Percentiles rank a stretch among this genome's conserved stretches.
phyloP scores from a whole-genome alignment of 306 rosid genomes.

The Prinsepia uniflora region DNA sequence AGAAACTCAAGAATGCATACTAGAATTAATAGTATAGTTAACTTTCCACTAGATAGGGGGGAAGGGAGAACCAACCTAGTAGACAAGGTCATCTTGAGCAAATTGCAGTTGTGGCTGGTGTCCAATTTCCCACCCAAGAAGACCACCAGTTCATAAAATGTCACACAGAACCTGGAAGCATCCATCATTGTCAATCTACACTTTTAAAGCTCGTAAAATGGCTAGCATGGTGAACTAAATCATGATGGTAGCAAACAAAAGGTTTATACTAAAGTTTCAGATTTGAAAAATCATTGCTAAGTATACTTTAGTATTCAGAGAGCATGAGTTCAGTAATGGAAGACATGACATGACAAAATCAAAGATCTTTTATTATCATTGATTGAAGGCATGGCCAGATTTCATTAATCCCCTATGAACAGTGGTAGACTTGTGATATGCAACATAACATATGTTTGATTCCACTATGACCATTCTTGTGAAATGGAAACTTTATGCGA shows the following conservation, averaged over 20 bases:
- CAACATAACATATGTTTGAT: constrained; percentile 13
- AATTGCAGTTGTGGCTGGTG: constrained; percentile 66
- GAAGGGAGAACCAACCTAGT: constrained; percentile 61
- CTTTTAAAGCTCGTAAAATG: background rate
- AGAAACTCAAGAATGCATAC: constrained; percentile 19
- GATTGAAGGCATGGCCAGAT: constrained; percentile 54
- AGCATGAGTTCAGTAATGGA: constrained; percentile 69
- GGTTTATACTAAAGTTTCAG: constrained; percentile 78
- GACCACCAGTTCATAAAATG: constrained; percentile 84
- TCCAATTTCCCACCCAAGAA: constrained; percentile 68
- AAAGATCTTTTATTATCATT: constrained; percentile 39
- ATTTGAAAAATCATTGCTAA: constrained; percentile 69
- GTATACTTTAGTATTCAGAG: constrained; percentile 95
- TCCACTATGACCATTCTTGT: constrained; percentile 69
- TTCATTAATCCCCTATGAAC: constrained; percentile 77
- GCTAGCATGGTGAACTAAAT: constrained; percentile 62
- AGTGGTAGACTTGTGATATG: constrained; percentile 38
- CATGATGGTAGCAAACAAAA: constrained; percentile 75
- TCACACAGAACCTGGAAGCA: constrained; percentile 75
- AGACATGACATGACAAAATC: constrained; percentile 53
- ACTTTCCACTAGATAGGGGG: background rate
- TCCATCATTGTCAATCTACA: constrained; percentile 14
- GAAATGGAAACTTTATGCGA: constrained; percentile 61
- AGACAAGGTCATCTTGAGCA: constrained; percentile 84
- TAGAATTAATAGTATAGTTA: constrained; percentile 19